Conservation (phyloP, 2,329 filamentous ascomycete species). For the Verticillium longisporum region DNA sequence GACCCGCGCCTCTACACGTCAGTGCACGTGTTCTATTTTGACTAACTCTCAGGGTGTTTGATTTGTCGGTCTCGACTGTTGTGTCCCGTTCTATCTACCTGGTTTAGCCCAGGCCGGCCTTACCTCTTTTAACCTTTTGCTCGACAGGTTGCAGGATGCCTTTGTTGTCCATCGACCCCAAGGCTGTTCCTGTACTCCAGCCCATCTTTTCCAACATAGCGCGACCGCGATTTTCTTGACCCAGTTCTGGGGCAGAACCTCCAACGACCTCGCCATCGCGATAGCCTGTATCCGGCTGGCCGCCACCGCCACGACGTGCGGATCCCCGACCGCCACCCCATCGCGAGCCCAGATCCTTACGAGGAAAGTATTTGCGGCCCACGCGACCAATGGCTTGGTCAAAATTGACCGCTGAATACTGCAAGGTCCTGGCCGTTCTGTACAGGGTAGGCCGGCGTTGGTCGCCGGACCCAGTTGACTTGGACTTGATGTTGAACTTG, state of each 20-base stretch:
- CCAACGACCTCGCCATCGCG: constrained; percentile 86
- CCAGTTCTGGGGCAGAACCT: constrained; percentile 75
- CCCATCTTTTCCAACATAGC: constrained; percentile 96
- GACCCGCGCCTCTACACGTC: not conserved
- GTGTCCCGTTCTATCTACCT: no score
- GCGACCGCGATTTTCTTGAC: constrained; percentile 73
- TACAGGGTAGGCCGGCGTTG: constrained; percentile 71
- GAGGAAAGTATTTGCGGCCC: constrained; percentile 47
- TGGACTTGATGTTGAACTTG: constrained; percentile 72
- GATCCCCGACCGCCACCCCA: not conserved
- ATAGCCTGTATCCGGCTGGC: constrained; percentile 49
- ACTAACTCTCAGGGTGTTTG: no score
- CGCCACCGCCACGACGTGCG: constrained; percentile 9
- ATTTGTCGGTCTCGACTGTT: no score
- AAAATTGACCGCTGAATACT: constrained; percentile 52
- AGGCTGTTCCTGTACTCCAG: constrained; percentile 78
- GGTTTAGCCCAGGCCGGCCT: constrained; percentile 68
- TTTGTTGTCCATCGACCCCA: constrained; percentile 77
- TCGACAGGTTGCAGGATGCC: constrained; percentile 81
- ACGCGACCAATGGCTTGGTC: constrained; percentile 38
- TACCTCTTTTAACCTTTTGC: constrained; percentile 80
- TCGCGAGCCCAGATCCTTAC: constrained; percentile 30
- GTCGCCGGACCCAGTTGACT: constrained; percentile 68
- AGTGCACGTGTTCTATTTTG: no score
- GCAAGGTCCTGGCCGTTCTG: constrained; percentile 61